Evolutionary conservation across 371 early-diverging fungal genomes (phyloP).

Genomic region (Smittium mucronatum): DNA sequence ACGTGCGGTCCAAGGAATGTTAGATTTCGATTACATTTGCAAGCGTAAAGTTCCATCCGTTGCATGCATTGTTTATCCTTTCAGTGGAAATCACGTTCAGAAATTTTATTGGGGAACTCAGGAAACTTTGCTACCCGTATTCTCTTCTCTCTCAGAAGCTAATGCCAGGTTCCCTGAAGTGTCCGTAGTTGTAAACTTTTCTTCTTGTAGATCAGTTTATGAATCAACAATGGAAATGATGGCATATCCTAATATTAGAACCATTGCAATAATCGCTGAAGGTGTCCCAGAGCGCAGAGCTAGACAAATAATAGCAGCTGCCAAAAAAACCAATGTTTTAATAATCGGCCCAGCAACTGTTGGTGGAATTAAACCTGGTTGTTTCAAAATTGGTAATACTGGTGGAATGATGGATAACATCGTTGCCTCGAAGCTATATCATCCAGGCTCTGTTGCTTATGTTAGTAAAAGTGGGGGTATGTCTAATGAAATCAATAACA

Average conservation of each 20-base stretch:
- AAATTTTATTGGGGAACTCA: slow-evolving; percentile 99
- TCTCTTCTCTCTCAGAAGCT: slow-evolving; percentile 76
- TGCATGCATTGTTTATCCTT: slow-evolving; percentile 96
- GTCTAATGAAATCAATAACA: slow-evolving; percentile 98
- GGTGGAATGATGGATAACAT: slow-evolving; percentile 99
- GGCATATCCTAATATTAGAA: slow-evolving; percentile 50
- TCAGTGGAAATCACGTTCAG: slow-evolving; percentile 93
- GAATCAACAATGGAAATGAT: slow-evolving; percentile 83
- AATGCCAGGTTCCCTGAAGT: slow-evolving; percentile 77
- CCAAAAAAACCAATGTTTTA: slow-evolving; percentile 67
- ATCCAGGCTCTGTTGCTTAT: slow-evolving; percentile 90
- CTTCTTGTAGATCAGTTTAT: slow-evolving; percentile 89
- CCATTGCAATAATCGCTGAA: slow-evolving; percentile 94
- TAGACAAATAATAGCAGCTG: slow-evolving; percentile 72
- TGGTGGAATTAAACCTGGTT: slow-evolving; percentile 97
- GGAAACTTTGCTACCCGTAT: slow-evolving; percentile 90
- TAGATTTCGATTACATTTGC: slow-evolving; percentile 98
- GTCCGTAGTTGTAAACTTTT: slow-evolving; percentile 93
- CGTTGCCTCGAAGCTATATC: slow-evolving; percentile 89
- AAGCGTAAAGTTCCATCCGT: slow-evolving; percentile 91
- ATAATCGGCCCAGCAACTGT: slow-evolving; percentile 97
- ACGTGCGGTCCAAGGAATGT: slow-evolving; percentile 97
- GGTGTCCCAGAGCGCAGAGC: slow-evolving; percentile 96
- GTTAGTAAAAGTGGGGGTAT: slow-evolving; percentile 97
- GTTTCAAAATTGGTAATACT: slow-evolving; percentile 98